Evolutionary conservation across 2,329 filamentous ascomycete genomes (phyloP).

Genomic region (Thielaviopsis populi): DNA sequence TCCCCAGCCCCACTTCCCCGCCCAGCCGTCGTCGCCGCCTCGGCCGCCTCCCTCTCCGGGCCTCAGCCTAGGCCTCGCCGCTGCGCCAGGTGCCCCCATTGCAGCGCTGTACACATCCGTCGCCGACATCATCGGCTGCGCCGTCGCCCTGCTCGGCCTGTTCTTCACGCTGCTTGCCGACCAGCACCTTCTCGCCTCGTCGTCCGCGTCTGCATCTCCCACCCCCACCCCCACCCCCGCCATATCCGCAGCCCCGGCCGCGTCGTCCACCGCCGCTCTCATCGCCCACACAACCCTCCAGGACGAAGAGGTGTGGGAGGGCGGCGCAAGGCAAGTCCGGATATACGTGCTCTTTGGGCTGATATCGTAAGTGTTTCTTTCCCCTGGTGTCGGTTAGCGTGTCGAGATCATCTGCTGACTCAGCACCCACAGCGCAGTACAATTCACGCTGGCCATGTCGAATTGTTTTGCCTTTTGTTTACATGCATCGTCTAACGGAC

Average conservation of each 20-base stretch:
- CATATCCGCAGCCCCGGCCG: background rate
- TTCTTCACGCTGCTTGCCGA: constrained; percentile 4
- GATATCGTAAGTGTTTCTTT: background rate
- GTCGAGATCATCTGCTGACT: background rate
- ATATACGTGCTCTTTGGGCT: constrained; percentile 5
- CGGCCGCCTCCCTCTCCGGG: background rate
- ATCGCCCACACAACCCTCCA: background rate
- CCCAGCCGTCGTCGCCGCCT: background rate
- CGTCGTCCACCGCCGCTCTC: background rate
- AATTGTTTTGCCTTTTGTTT: constrained; percentile 9
- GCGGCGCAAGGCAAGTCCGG: background rate
- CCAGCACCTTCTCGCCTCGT: background rate
- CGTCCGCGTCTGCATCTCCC: background rate
- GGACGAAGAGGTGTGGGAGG: constrained; percentile 4
- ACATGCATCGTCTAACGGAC: background rate
- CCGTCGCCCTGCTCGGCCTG: background rate
- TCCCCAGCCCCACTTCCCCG: background rate
- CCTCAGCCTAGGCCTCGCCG: background rate
- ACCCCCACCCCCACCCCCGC: too few species aligned
- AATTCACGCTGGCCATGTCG: constrained; percentile 6
- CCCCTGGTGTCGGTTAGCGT: background rate
- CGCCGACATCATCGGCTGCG: constrained; percentile 1
- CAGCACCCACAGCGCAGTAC: constrained; percentile 1
- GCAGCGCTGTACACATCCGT: background rate
- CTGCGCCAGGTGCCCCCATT: background rate